phyloP scores from a whole-genome alignment of 164 flowering plant genomes.

The Aristolochia contorta region DNA sequence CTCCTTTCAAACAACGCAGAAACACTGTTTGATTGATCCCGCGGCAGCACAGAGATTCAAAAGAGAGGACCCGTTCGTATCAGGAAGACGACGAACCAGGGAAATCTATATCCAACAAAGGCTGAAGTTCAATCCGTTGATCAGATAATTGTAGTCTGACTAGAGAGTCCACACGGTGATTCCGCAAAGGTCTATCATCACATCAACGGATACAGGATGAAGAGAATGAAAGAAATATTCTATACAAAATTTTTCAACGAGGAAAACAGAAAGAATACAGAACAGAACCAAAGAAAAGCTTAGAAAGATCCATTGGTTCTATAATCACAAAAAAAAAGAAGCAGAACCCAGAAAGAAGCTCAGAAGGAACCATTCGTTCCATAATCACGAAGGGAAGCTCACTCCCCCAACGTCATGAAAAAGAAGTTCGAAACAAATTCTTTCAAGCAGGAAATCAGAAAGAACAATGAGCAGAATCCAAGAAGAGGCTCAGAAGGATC shows the following conservation, averaged over 20 bases:
- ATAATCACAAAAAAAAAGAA: slow-evolving; percentile 29
- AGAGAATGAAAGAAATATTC: too few species aligned
- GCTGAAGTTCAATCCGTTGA: slow-evolving; percentile 19
- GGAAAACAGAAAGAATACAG: background rate
- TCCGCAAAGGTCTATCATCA: slow-evolving; percentile 38
- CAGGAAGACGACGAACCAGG: too few species aligned
- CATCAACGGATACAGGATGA: slow-evolving; percentile 27
- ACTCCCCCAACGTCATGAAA: slow-evolving; percentile 19
- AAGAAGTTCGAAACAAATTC: too few species aligned
- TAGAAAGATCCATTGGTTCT: slow-evolving; percentile 91
- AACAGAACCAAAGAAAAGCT: slow-evolving; percentile 21
- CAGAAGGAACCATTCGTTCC: slow-evolving; percentile 91
- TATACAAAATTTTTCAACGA: too few species aligned
- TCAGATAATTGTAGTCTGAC: slow-evolving; percentile 94
- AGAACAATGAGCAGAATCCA: background rate
- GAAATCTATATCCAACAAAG: too few species aligned
- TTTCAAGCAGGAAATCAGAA: background rate
- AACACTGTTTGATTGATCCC: too few species aligned
- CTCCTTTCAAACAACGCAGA: too few species aligned
- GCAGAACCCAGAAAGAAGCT: slow-evolving; percentile 22
- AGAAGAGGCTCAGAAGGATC: slow-evolving; percentile 76
- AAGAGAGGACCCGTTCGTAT: too few species aligned
- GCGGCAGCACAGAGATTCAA: too few species aligned
- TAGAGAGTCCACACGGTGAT: slow-evolving; percentile 34
- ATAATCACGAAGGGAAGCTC: slow-evolving; percentile 31